Base-by-base conservation (phyloP, 2,329 filamentous ascomycete species). In the Penicillium hesseltinei region DNA sequence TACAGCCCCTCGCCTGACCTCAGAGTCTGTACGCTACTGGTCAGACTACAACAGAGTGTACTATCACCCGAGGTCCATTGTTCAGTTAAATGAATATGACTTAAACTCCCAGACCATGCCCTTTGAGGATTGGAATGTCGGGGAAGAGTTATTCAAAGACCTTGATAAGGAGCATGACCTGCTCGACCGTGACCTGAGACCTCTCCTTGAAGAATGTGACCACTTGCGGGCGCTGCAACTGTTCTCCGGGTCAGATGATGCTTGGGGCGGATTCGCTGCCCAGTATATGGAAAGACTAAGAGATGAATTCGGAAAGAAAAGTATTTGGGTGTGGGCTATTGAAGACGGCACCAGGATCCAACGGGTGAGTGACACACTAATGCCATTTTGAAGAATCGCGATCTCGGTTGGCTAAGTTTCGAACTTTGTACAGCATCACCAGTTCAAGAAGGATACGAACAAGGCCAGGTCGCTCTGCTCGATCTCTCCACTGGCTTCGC, bases 21-120 rank as follows among this genome's bases (percentile, higher is more conserved):
- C 86, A 1, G 83, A 86, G 7, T 83, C 84, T 11, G 89, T 97
- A n/a, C 85, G 91, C 53, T 97, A 94, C 77, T 99, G 94, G 93
- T 96, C 92, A 33, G 94, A 99, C 74, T 97, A 92, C 75, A 95
- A 91, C 65, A 86, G 91, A 27, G 84, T 94, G n/a, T 99, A 87
- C 75, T 97, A 90, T 71, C 92, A 97, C 71, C 94, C 94, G 9
- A 86, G 85, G 54, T 96, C 92, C 13, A 84, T 96, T 53, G 82
- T 96, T 10, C 92, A 96, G 71, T 80, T 97, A 15, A 89, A 89
- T 70, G 91, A 97, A 69, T 95, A 90, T 69, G 91, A 95, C 71
- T 80, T 96, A 36, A 87, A 90, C 70, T 93, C 91, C 3, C 82
- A 84, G 44, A 79, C 93, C 29, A 88, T 88, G 81, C 91, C 92